Conservation (phyloP, 140 eudicot species). For the Ambrosia hybrid region DNA sequence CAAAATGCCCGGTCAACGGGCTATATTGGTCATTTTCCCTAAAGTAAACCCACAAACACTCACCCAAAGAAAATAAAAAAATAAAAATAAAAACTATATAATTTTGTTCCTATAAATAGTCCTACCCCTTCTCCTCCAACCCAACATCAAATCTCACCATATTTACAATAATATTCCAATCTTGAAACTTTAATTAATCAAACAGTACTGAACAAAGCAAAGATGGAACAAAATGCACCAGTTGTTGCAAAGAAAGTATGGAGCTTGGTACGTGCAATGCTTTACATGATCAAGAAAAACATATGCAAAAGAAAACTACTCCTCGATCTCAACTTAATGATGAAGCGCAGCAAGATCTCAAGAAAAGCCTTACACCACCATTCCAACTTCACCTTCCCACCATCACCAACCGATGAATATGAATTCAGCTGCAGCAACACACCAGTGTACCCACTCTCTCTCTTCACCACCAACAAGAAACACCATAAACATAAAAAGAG, state of each 20-base stretch:
- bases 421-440: conserved; percentile 73
- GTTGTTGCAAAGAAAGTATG: conserved; percentile 48
- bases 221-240: conserved; percentile 66
- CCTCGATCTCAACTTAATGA: conserved; percentile 55
- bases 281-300: conserved; percentile 59
- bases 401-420: conserved; percentile 25
- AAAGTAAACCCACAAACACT: no score
- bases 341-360: conserved; percentile 60
- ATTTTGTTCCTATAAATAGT: conserved; percentile 39
- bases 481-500: conserved; percentile 26
- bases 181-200: conserved; percentile 1
- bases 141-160: conserved; percentile 12
- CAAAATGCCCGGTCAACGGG: no score
- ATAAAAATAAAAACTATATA: no score
- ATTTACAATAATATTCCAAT: neutral
- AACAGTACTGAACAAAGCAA: neutral
- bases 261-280: conserved; percentile 47
- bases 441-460: conserved; percentile 43
- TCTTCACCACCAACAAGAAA: conserved; percentile 41
- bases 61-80: no score
- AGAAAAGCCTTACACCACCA: conserved; percentile 43
- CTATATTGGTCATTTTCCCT: no score
- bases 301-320: conserved; percentile 50
- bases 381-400: conserved; percentile 25
- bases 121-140: conserved; percentile 10